Base-by-base conservation (phyloP, 495 filamentous ascomycete genomes). In the Hyaloscypha bicolor region DNA sequence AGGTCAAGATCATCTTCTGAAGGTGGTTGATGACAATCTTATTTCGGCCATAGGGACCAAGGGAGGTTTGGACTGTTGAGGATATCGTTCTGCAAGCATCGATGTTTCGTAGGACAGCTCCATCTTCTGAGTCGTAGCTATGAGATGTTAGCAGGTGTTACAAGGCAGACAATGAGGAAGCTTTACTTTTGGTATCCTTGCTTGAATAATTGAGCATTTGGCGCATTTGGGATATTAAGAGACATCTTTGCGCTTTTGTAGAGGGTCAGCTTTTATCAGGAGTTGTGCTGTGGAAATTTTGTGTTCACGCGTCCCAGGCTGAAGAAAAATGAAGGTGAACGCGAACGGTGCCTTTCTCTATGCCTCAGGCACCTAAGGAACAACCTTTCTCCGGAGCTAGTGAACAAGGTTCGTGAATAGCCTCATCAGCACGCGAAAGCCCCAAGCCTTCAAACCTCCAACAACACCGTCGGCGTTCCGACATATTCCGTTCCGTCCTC, bases 1-100 rank as follows among this genome's bases (percentile, higher is more conserved):
- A 97, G 66, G 96, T 99, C 66, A 99, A 85, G 69, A 97, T 94
- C 95, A 98, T 97, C 85, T 99, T 99, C 81, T 97, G 93, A 66
- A 99, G 85, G 82, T 99, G 96, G 81, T 98, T 99, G 85, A 99
- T 97, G 82, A 99, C 92, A 78, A 99, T 97, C 84, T 99, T 99
- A 84, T 98, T 99, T 79, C 96, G 92, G 75, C 96, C 96, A 77
- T 95, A 97, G 61, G 96, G 96, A 59, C 96, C 95, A 45, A 99
- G 85, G 57, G 94, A 98, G 59, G 96, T 97, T 82, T 96, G 92
- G 35, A 99, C 96, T 57, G 96, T 99, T 69, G 89, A 88, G 16
- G 96, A 88, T 78, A 99, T 98, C 55, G 96, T 92, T 73, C 93
- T 88, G 83, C 94, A 98, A 77, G 96, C 96, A 79, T 99, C 96